Evolutionary conservation across 2,329 filamentous ascomycete genomes (phyloP).

Genomic region (Xylariaceae sp.): DNA sequence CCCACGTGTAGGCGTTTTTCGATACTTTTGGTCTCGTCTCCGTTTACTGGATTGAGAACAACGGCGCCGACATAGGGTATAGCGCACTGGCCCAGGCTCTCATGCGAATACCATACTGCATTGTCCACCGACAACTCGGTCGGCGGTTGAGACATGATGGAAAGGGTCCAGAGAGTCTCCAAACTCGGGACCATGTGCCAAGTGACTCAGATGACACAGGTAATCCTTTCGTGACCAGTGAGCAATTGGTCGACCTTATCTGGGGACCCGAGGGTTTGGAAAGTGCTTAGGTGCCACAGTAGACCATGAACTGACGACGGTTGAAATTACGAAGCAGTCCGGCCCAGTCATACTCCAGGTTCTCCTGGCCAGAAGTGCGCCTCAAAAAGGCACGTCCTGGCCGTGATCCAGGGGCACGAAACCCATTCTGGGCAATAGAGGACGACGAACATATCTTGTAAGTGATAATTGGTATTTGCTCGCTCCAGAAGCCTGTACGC

Average conservation of each 20-base stretch:
- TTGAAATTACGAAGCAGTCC: conserved; percentile 6
- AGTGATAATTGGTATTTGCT: not conserved
- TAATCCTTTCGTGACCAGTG: not conserved
- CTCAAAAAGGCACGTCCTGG: not conserved
- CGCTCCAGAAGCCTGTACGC: too few relatives aligned
- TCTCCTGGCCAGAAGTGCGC: not conserved
- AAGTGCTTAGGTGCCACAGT: conserved; percentile 5
- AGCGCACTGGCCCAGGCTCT: conserved; percentile 13
- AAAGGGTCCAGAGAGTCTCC: conserved; percentile 5
- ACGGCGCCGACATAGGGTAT: conserved; percentile 18
- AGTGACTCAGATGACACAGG: conserved; percentile 1
- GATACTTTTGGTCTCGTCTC: conserved; percentile 22
- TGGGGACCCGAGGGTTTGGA: conserved; percentile 9
- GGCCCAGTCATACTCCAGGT: not conserved
- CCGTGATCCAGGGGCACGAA: too few relatives aligned
- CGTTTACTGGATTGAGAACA: conserved; percentile 27
- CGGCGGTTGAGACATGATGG: conserved; percentile 10
- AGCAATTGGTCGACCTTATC: not conserved
- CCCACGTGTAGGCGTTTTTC: conserved; percentile 26
- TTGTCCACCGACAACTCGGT: conserved; percentile 12
- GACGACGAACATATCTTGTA: not conserved
- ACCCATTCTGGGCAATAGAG: not conserved
- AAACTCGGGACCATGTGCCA: conserved; percentile 9
- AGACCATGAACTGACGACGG: conserved; percentile 8
- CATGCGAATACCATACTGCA: conserved; percentile 4